A percentile compares a stretch with the other conserved stretches of the same genome.
These are phyloP conservation scores for Lentinula aciculospora DNA, from an alignment of 768 basidiomycete species.

Conservation along the genomic window DNA sequence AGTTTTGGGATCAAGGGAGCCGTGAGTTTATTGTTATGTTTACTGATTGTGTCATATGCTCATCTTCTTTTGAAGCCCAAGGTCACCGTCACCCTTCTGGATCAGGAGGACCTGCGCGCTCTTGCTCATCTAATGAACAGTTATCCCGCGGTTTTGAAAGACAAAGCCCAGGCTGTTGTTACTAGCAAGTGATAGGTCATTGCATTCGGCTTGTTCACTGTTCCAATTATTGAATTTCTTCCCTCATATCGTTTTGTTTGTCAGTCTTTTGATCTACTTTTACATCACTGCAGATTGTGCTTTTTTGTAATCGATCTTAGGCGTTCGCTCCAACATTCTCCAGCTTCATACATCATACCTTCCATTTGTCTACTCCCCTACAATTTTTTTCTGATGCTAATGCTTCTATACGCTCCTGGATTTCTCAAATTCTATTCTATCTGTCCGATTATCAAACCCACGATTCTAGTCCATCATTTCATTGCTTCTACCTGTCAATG, in stretches of 20 bases:
- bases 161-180: conserved; percentile 48
- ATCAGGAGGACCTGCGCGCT: conserved; percentile 79
- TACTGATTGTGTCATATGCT: background rate
- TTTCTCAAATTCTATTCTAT: background rate
- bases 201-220: background rate
- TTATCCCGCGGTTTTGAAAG: conserved; percentile 76
- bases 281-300: too few species aligned
- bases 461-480: background rate
- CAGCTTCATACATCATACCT: too few species aligned
- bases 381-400: too few species aligned
- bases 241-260: background rate
- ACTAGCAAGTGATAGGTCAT: conserved; percentile 15
- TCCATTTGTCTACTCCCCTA: too few species aligned
- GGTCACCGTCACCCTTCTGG: conserved; percentile 76
- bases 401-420: background rate
- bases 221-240: background rate
- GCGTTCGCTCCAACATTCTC: too few species aligned
- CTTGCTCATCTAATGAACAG: conserved; percentile 86
- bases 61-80: conserved; percentile 50
- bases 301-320: too few species aligned
- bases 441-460: background rate
- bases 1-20: conserved; percentile 79
- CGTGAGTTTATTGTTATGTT: conserved; percentile 33
- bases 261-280: too few species aligned
- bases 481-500: background rate